These are phyloP conservation scores for Acanthamoeba royreba DNA, from an alignment of 208 protist species.

Conservation along the genomic window DNA sequence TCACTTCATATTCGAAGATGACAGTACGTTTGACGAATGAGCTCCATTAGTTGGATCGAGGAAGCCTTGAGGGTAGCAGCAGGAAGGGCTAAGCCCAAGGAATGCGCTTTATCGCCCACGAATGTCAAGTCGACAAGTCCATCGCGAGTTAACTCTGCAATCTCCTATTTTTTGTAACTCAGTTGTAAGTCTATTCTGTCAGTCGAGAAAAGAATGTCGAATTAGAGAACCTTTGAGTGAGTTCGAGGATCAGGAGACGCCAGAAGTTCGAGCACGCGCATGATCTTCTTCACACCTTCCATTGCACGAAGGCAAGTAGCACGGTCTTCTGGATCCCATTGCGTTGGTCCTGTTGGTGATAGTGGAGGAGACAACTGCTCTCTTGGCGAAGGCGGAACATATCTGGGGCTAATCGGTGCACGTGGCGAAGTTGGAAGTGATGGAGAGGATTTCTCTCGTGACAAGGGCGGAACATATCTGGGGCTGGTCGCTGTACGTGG, in stretches of 20 bases:
- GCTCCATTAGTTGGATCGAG: neutral
- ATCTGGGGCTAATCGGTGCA: no score
- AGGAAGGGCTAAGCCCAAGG: neutral
- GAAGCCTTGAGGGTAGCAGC: neutral
- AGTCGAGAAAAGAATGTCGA: no score
- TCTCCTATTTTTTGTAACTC: no score
- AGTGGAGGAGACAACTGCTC: neutral
- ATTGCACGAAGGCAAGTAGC: neutral
- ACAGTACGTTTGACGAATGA: neutral
- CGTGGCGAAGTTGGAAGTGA: no score
- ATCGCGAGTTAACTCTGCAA: neutral
- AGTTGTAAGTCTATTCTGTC: no score
- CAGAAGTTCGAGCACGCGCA: neutral
- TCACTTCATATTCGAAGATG: no score
- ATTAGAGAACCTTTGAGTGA: neutral
- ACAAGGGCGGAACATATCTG: no score
- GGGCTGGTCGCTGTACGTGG: no score
- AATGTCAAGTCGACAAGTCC: neutral
- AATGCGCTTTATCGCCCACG: neutral
- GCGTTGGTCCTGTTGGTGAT: neutral
- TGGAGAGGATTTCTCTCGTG: no score
- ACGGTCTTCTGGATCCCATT: neutral
- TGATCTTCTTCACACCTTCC: neutral
- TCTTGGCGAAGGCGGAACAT: no score
- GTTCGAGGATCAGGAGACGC: neutral